Conservation (phyloP, 371 early-diverging fungal species). For the Lichtheimia hyalospora region DNA sequence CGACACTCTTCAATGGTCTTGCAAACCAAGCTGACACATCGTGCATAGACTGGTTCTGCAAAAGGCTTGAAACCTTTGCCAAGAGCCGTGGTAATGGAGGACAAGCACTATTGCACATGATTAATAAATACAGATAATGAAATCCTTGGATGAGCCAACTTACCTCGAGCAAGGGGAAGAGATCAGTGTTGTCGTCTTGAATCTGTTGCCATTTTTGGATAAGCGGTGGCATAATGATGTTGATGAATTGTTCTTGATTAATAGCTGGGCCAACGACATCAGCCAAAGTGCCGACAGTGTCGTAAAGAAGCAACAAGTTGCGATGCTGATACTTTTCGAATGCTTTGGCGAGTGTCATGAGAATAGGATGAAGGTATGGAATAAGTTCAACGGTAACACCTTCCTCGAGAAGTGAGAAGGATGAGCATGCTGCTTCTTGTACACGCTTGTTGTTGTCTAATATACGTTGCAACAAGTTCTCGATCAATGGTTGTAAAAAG, state of each 20-base stretch:
- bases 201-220: constrained; percentile 79
- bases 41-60: constrained; percentile 81
- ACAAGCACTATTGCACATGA: constrained; percentile 63
- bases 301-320: constrained; percentile 89
- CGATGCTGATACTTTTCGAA: constrained; percentile 86
- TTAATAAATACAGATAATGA: constrained; percentile 1
- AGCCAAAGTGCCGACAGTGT: constrained; percentile 90
- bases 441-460: constrained; percentile 92
- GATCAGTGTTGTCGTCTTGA: constrained; percentile 77
- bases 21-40: constrained; percentile 82
- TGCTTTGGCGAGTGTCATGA: constrained; percentile 71
- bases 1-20: constrained; percentile 71
- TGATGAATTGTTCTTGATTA: constrained; percentile 70
- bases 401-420: constrained; percentile 89
- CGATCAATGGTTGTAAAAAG: constrained; percentile 82
- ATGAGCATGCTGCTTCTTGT: constrained; percentile 93
- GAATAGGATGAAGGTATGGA: constrained; percentile 82
- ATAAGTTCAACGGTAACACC: constrained; percentile 70
- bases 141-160: neutral
- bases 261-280: constrained; percentile 82
- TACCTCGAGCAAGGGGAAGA: constrained; percentile 90
- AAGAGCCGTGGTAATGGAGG: constrained; percentile 84
- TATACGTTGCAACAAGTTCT: constrained; percentile 71
- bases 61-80: constrained; percentile 85
- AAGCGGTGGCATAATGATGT: constrained; percentile 82